These are phyloP conservation scores for Solanum ossicruentum DNA, from an alignment of 257 asterid species.

Conservation along the genomic window DNA sequence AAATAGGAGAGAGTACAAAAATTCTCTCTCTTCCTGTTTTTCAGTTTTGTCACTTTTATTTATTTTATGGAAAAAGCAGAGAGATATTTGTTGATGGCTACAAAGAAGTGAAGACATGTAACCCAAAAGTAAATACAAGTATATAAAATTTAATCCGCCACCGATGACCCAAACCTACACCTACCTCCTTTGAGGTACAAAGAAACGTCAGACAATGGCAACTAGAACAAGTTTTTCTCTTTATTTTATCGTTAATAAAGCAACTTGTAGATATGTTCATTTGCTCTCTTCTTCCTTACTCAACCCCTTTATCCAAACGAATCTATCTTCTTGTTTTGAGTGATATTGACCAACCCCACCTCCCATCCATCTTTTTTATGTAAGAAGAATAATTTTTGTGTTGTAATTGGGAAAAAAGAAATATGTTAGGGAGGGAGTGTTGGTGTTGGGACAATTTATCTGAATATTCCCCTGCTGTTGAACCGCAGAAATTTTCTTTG, in stretches of 20 bases:
- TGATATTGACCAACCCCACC: background rate
- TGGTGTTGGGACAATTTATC: slow-evolving; percentile 13
- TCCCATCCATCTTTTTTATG: background rate
- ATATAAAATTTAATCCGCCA: background rate
- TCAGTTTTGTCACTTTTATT: too few relatives aligned
- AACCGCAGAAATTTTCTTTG: slow-evolving; percentile 39
- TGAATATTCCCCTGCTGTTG: slow-evolving; percentile 4
- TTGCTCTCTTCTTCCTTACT: slow-evolving; percentile 14
- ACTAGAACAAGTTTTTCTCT: background rate
- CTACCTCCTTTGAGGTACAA: background rate
- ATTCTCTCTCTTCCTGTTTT: too few relatives aligned
- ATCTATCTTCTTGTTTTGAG: background rate
- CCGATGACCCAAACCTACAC: background rate
- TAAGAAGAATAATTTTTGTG: background rate
- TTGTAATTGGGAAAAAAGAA: background rate
- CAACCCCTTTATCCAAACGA: slow-evolving; percentile 2
- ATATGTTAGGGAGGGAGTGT: slow-evolving; percentile 40
- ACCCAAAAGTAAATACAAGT: background rate
- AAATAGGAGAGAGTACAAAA: too few relatives aligned
- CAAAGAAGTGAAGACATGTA: background rate
- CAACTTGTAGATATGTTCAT: background rate
- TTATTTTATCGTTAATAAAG: background rate
- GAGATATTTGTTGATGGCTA: too few relatives aligned
- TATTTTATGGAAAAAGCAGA: too few relatives aligned
- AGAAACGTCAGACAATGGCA: background rate